phyloP scores from a whole-genome alignment of 306 rosid genomes.

The Glycyrrhiza uralensis region DNA sequence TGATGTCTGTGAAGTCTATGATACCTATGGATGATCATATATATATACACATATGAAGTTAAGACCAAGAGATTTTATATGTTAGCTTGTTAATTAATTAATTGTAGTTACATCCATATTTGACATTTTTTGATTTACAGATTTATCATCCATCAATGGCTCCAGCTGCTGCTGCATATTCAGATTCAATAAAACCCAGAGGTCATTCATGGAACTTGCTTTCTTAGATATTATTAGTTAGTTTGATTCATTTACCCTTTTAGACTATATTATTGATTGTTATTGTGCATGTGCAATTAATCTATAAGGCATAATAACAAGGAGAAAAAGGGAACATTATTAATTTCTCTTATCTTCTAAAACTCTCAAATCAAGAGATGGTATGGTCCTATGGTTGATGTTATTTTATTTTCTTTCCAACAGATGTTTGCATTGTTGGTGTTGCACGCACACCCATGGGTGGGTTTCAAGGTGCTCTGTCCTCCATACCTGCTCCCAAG shows the following conservation, averaged over 20 bases:
- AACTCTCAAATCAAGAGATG: neutral
- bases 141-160: constrained; percentile 44
- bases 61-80: neutral
- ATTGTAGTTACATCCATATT: neutral
- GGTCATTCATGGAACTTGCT: constrained; percentile 37
- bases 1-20: neutral
- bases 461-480: constrained; percentile 68
- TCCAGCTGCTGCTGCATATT: constrained; percentile 43
- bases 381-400: neutral
- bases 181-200: constrained; percentile 66
- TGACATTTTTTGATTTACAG: constrained; percentile 23
- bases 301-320: neutral
- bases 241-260: no score
- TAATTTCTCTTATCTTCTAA: neutral
- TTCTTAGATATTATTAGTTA: neutral
- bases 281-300: neutral
- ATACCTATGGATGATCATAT: neutral
- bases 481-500: constrained; percentile 73
- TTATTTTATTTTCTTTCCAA: neutral
- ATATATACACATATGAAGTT: no score
- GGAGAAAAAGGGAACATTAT: neutral
- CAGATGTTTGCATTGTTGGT: constrained; percentile 87
- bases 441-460: constrained; percentile 91
- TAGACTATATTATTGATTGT: no score
- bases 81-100: neutral